Conservation (phyloP, 2,329 filamentous ascomycete species). For the Pseudogymnoascus sp. region DNA sequence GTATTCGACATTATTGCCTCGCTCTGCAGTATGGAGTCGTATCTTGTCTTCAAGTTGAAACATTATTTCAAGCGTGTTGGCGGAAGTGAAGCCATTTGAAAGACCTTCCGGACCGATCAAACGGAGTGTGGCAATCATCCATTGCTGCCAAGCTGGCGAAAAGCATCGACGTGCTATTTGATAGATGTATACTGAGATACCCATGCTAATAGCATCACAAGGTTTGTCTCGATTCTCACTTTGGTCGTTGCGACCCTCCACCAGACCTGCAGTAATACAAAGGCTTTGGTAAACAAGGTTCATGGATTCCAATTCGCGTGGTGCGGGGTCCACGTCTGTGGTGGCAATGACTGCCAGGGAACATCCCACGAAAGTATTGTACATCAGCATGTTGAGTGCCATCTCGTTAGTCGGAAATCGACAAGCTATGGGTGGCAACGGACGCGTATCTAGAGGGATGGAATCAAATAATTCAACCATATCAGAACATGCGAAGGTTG, state of each 20-base stretch:
- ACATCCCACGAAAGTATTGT: not conserved
- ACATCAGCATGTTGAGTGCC: not conserved
- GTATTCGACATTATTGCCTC: not conserved
- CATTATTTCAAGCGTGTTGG: constrained; percentile 16
- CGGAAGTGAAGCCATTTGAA: constrained; percentile 13
- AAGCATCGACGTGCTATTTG: constrained; percentile 17
- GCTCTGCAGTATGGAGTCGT: not conserved
- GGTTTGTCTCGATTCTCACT: constrained; percentile 14
- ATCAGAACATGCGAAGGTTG: not conserved
- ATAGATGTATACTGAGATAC: constrained; percentile 15
- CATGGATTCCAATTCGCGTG: not conserved
- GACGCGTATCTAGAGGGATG: not conserved
- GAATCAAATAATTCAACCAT: not conserved
- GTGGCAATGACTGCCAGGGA: not conserved
- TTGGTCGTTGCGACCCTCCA: not conserved
- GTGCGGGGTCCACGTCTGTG: not conserved
- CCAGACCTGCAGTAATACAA: not conserved
- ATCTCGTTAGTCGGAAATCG: not conserved
- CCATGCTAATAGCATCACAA: constrained; percentile 16
- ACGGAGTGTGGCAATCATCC: constrained; percentile 14
- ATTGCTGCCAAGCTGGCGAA: constrained; percentile 13
- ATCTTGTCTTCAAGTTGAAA: constrained; percentile 10
- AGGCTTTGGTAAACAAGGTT: not conserved
- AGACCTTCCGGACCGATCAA: constrained; percentile 16
- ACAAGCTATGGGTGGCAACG: not conserved